A percentile compares a stretch with the other conserved stretches of the same genome.
phyloP scores from a whole-genome alignment of 306 rosid genomes.

The Rubus idaeus region DNA sequence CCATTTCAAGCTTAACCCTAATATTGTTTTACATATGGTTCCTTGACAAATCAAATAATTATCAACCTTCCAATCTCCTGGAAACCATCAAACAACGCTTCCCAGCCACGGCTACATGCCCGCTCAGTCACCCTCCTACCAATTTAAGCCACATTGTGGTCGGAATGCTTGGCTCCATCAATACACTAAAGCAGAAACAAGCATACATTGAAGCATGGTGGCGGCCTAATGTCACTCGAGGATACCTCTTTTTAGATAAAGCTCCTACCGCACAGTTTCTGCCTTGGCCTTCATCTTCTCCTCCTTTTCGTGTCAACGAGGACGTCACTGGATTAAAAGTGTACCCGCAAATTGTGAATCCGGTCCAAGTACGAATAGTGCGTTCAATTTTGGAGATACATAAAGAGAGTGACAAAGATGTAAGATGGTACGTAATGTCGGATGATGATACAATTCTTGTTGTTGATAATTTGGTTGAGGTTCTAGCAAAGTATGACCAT shows the following conservation, averaged over 20 bases:
- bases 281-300: slow-evolving; percentile 43
- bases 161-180: slow-evolving; percentile 39
- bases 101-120: background rate
- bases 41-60: slow-evolving; percentile 8
- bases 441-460: slow-evolving; percentile 48
- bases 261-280: slow-evolving; percentile 33
- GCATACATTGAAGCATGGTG: slow-evolving; percentile 46
- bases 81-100: slow-evolving; percentile 28
- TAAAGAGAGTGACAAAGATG: slow-evolving; percentile 29
- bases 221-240: slow-evolving; percentile 40
- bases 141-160: slow-evolving; percentile 38
- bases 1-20: slow-evolving; percentile 28
- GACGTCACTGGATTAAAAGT: slow-evolving; percentile 8
- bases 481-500: slow-evolving; percentile 41
- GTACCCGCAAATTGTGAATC: background rate
- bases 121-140: background rate
- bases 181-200: slow-evolving; percentile 43
- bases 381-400: slow-evolving; percentile 34
- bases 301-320: slow-evolving; percentile 44
- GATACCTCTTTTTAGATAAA: slow-evolving; percentile 44
- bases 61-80: slow-evolving; percentile 29
- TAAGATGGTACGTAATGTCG: slow-evolving; percentile 53
- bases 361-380: slow-evolving; percentile 31
- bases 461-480: slow-evolving; percentile 44
- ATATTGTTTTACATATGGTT: slow-evolving; percentile 29